Base-by-base conservation (phyloP, 2,329 filamentous ascomycete genomes). In the Diaporthe helianthi region DNA sequence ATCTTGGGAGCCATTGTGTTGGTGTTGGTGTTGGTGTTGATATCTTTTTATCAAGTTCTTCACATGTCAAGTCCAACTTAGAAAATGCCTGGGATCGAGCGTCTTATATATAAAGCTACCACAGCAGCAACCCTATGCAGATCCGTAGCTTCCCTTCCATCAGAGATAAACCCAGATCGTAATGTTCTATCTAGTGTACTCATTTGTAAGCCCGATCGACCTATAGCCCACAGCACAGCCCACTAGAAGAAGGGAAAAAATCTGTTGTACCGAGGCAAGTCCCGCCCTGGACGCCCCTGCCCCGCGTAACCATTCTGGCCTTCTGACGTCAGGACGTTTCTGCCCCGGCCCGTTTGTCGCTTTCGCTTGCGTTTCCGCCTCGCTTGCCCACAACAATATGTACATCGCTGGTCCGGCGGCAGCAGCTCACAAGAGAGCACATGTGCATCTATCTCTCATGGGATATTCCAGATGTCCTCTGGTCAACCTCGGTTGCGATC, bases 1-100 rank as follows among this genome's bases (percentile, higher is more conserved):
- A 93, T 73, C 78, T 90, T 91, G 74, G 82, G 83, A 44, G 83
- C 80, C 84, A 86, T 86, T 69, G 38, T 76, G 60, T 24, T 13
- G 15, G 26, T 36, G 12, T 71, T 31, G 41, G 36, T 38, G 36
- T 38, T 38, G 36, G 9, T 13, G 36, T 1, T 38, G 36, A 38
- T 38, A 33, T 10, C 31, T 15, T 17, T 29, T 15, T 58, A 58
- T 36, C 7, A 29, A 3, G 24, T 31, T 44, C 24, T 36, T 63
- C 58, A 63, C 58, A 63, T 63, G 58, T 31, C n/a, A 13, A 24
- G n/a, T n/a, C n/a, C n/a, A n/a, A n/a, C n/a, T n/a, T 2, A 10
- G 8, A 61, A n/a, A 47, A 13, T 15, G 19, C 26, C 46, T 33
- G 58, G 58, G 58, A 47, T 33, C 41, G 13, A 49, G 58, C 58